Evolutionary conservation across 148 eudicot species (phyloP), one percentile per base, ranked within the genome.

Genomic region (Rhododendron ferrugineum): DNA sequence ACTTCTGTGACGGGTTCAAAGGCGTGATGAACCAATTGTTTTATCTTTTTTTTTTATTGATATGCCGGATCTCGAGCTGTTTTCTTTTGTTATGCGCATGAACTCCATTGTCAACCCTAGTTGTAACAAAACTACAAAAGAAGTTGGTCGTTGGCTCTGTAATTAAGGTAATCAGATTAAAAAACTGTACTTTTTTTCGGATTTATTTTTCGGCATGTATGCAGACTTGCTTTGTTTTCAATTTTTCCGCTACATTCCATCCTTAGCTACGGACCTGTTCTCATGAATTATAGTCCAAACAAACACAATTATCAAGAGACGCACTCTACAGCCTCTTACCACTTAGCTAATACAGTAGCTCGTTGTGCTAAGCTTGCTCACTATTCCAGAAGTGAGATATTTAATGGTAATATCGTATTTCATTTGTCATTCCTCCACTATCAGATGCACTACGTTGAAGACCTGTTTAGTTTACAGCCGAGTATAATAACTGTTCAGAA

Each of bases 1-100:
- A 78, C 80, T 64, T 40, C 85, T 72, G 82, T 20, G 36, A 75
- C 16, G 37, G 52, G 58, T 73, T 85, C 52, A 60, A 46, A 80
- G 52, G 52, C 60, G 16, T 46, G 58, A 46, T 15, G 36, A 60
- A 75, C 54, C 20, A 2, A 30, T 37, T 5, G 3, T 0, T 23
- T 23, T n/a, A 15, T 79, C 15, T 0, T 18, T 47, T 49, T 49
- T 79, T 28, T n/a, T 10, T 70, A 26, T 14, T 30, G 40, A 5
- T 30, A 13, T 15, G 36, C 36, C 11, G 32, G 72, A 64, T 66
- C 6, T 70, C 9, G 8, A 26, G 32, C 28, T 70, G 75, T 32
- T 32, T 28, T 32, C 32, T 64, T 64, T 26, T 64, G 30, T 26
- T 26, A 15, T 54, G 36, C 6, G 30, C 15, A 28, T 68, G 18